Conservation (phyloP, 345 rosid species). For the Hypericum perforatum region DNA sequence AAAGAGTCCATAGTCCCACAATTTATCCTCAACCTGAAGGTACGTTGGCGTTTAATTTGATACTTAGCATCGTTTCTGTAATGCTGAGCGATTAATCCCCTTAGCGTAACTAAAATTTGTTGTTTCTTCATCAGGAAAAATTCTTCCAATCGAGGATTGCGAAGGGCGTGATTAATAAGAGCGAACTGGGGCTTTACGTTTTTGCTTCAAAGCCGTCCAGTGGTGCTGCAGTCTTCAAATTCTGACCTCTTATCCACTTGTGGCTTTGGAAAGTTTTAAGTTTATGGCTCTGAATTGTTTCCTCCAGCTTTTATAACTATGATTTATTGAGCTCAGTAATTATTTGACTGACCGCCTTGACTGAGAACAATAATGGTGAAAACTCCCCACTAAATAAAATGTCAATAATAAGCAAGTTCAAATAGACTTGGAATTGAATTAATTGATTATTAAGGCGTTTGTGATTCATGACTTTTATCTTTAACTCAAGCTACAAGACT, state of each 20-base stretch:
- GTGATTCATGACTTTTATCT: no score
- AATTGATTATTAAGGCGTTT: no score
- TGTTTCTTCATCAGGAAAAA: slow-evolving; percentile 42
- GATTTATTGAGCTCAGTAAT: no score
- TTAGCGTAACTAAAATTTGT: neutral
- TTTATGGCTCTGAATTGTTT: no score
- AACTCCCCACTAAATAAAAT: no score
- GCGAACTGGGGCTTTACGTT: slow-evolving; percentile 70
- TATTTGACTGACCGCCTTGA: no score
- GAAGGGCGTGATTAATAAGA: slow-evolving; percentile 52
- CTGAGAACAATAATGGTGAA: no score
- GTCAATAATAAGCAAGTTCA: no score
- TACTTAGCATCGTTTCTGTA: neutral
- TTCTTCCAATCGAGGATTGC: slow-evolving; percentile 72
- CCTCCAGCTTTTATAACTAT: no score
- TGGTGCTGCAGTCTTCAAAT: slow-evolving; percentile 87
- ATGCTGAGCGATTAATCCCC: neutral
- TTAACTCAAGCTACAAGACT: no score
- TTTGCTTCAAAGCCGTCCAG: slow-evolving; percentile 98
- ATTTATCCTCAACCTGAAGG: slow-evolving; percentile 82
- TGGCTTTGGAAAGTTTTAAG: no score
- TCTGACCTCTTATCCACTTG: slow-evolving; percentile 12
- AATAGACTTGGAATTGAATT: no score
- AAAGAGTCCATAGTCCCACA: slow-evolving; percentile 69
- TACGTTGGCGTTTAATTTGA: slow-evolving; percentile 8